Evolutionary conservation across 441 rosid genomes (phyloP), one percentile per base, ranked within the genome.

Genomic region (Jatropha multifida): DNA sequence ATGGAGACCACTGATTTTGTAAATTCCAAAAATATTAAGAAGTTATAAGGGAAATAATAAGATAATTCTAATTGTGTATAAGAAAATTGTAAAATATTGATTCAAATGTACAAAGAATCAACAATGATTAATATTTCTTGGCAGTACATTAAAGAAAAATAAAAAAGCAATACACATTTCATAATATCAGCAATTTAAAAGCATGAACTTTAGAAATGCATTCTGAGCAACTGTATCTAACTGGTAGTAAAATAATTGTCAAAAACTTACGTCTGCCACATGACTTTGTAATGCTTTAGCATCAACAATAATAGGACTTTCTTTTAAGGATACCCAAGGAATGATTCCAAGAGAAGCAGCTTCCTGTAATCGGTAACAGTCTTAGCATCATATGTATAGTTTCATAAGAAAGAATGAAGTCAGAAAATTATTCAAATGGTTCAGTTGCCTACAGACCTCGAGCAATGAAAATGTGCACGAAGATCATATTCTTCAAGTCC

Each of bases 401-500:
- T 77, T 54, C 64, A 73, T 60, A 51, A 46, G 2, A 69, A 72
- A 71, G 26, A 59, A 52, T 37, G 8, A 79, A 65, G 37, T 12
- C 65, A 73, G 72, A 75, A 75, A 76, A 70, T 41, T 67, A 41
- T 46, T 23, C 23, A 23, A 23, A 23, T 23, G 23, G 23, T 23
- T 23, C 74, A 78, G 74, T 63, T 73, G 75, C 32, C 18, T 32
- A 71, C 85, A 71, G 75, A 91, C 98, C 98, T 90, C 94, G 69
- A 90, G 91, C 74, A 93, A 74, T 55, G 98, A 90, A 76, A 95
- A 90, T 75, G 23, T 23, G 99, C 96, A 79, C 97, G 85, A 75
- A 97, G 92, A 78, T 95, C 99, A 64, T 90, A 95, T 83, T 95
- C 98, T 78, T 92, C 99, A 85, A 93, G 93, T 76, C 98, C 98